These are phyloP conservation scores for Phytophthora pistaciae DNA, from an alignment of 352 stramenopile genomes.

Conservation along the genomic window DNA sequence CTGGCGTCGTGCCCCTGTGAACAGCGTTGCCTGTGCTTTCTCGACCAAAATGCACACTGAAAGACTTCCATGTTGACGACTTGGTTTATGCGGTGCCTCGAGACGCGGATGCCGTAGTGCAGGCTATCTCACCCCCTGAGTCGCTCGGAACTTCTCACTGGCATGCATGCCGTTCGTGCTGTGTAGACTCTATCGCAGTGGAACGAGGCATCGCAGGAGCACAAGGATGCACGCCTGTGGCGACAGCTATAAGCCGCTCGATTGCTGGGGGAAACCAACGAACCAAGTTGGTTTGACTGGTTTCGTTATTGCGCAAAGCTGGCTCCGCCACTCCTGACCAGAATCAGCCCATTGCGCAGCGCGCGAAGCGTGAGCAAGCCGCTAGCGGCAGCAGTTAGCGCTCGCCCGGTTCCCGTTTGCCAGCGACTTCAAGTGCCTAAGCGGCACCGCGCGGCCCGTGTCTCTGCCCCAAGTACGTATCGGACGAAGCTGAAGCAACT, in stretches of 20 bases:
- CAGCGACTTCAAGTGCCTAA: constrained; percentile 6
- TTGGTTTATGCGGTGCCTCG: constrained; percentile 8
- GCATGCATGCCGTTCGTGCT: not conserved
- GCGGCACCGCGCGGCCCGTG: constrained; percentile 5
- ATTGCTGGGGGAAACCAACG: constrained; percentile 10
- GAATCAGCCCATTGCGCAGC: constrained; percentile 6
- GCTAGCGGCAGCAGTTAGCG: constrained; percentile 1
- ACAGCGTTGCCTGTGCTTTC: not conserved
- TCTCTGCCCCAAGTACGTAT: constrained; percentile 3
- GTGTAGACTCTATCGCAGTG: not conserved
- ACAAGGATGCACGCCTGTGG: constrained; percentile 3
- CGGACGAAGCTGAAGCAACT: not conserved
- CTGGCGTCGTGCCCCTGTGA: not conserved
- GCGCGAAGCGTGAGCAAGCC: not conserved
- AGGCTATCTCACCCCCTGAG: not conserved
- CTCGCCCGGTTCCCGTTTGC: not conserved
- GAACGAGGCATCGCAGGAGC: constrained; percentile 7
- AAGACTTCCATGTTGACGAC: not conserved
- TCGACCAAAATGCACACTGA: constrained; percentile 6
- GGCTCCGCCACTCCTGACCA: not conserved
- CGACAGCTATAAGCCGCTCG: not conserved
- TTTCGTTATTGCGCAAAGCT: constrained; percentile 4
- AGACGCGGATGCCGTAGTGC: not conserved
- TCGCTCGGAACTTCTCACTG: not conserved
- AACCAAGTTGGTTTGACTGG: not conserved